Percentiles rank a stretch among this genome's conserved stretches.
Conservation (phyloP, 176 grass and related monocot species). For the Neostapfia colusana region DNA sequence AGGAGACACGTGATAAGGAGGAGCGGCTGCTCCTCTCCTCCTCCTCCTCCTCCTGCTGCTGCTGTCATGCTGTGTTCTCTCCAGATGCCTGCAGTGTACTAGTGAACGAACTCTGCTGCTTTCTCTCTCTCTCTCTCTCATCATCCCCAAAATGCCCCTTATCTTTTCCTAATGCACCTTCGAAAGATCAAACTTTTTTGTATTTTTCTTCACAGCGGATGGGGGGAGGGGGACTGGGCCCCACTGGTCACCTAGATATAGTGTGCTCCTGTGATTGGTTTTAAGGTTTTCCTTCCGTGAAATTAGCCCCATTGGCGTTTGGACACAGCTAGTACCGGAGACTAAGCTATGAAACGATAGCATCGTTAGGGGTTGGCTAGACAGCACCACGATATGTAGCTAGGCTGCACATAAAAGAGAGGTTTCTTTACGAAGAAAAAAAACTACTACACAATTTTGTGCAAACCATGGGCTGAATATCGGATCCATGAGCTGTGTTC, state of each 20-base stretch:
- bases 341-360: background rate
- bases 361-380: conserved; percentile 8
- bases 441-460: background rate
- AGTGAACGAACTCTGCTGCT: conserved; percentile 30
- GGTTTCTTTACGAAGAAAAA: background rate
- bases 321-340: background rate
- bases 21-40: conserved; percentile 28
- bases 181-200: conserved; percentile 11
- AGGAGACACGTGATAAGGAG: conserved; percentile 31
- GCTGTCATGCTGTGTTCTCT: conserved; percentile 1
- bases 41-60: background rate
- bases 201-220: conserved; percentile 1
- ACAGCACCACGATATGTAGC: background rate
- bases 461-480: background rate
- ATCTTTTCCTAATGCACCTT: conserved; percentile 34
- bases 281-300: conserved; percentile 25
- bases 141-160: conserved; percentile 54
- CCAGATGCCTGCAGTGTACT: conserved; percentile 28
- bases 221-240: background rate
- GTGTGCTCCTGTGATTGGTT: conserved; percentile 38
- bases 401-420: background rate
- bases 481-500: background rate
- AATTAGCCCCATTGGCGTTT: conserved; percentile 27
- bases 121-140: conserved; percentile 9
- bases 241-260: conserved; percentile 18